Conservation (phyloP, 2,329 filamentous ascomycete genomes). For the Periglandula ipomoeae region DNA sequence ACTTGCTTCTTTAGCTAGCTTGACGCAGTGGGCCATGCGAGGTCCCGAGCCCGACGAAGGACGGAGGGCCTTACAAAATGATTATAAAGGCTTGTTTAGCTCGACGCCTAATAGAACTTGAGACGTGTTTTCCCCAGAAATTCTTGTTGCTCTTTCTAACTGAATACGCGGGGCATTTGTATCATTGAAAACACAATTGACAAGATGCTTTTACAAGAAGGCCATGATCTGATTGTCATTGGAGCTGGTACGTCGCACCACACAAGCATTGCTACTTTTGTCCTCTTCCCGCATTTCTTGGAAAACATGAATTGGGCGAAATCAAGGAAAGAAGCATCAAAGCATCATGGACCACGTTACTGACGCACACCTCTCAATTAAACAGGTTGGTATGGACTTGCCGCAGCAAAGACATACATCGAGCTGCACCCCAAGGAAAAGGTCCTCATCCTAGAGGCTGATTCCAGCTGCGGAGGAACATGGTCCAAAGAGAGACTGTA, state of each 20-base stretch:
- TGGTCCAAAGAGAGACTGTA: slow-evolving; percentile 53
- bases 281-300: background rate
- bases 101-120: background rate
- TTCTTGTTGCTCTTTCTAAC: background rate
- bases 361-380: background rate
- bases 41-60: background rate
- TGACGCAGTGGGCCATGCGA: background rate
- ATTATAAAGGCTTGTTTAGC: background rate
- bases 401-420: slow-evolving; percentile 41
- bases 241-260: background rate
- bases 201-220: background rate
- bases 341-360: background rate
- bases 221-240: slow-evolving; percentile 1
- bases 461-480: slow-evolving; percentile 44
- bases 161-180: background rate
- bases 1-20: too few relatives aligned
- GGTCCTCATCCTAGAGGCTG: slow-evolving; percentile 41
- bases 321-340: background rate
- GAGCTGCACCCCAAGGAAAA: slow-evolving; percentile 37
- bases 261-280: background rate
- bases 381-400: slow-evolving; percentile 40
- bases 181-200: background rate
- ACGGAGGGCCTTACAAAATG: background rate
- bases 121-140: background rate
- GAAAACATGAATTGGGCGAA: background rate